phyloP scores from a whole-genome alignment of 1,284 basidiomycete genomes.

The Sporisorium sorghi region DNA sequence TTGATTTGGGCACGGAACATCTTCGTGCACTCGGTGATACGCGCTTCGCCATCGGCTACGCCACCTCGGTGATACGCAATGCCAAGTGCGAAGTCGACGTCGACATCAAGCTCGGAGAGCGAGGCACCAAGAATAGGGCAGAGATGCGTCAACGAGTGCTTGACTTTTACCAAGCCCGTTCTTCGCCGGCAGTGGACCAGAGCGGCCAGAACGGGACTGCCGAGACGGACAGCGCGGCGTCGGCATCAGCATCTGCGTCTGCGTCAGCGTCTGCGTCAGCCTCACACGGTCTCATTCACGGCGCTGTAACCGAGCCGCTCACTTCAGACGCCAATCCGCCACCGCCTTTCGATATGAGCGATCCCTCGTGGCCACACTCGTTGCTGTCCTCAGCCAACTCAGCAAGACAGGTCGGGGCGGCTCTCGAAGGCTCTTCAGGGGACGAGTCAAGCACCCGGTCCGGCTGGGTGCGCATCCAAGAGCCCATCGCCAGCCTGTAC shows the following conservation, averaged over 20 bases:
- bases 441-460: background rate
- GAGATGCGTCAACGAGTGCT: constrained; percentile 59
- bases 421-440: constrained; percentile 6
- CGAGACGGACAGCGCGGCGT: background rate
- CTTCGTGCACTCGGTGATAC: constrained; percentile 92
- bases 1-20: constrained; percentile 81
- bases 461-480: constrained; percentile 52
- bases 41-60: constrained; percentile 85
- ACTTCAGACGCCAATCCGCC: constrained; percentile 13
- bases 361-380: constrained; percentile 54
- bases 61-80: constrained; percentile 72
- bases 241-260: background rate
- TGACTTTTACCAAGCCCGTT: constrained; percentile 18
- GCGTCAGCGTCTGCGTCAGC: background rate
- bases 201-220: background rate
- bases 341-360: constrained; percentile 37
- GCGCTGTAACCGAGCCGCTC: constrained; percentile 52
- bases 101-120: constrained; percentile 58
- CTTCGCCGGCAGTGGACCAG: background rate
- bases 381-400: constrained; percentile 10
- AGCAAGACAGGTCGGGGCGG: constrained; percentile 7
- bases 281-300: constrained; percentile 28
- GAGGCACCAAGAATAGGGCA: constrained; percentile 48
- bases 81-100: constrained; percentile 58
- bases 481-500: constrained; percentile 59